These are phyloP conservation scores for Fusarium sp. DNA, from an alignment of 2,329 filamentous ascomycete species.

Conservation along the genomic window DNA sequence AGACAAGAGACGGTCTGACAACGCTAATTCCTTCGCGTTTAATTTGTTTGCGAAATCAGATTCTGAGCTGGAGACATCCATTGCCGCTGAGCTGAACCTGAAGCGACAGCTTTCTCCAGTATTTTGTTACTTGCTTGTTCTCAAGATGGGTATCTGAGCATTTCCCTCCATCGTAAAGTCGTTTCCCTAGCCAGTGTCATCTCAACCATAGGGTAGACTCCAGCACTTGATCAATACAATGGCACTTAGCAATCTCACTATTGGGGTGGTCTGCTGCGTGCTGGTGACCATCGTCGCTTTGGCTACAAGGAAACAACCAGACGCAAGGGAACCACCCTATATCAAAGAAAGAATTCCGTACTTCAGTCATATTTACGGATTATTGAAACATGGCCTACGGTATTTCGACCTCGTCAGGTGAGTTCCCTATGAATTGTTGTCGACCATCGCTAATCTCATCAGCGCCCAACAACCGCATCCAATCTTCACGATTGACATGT, in stretches of 20 bases:
- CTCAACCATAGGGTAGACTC: not conserved
- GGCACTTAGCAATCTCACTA: conserved; percentile 19
- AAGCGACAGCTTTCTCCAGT: not conserved
- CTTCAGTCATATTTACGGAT: conserved; percentile 36
- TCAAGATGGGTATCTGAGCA: not conserved
- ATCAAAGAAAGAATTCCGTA: conserved; percentile 32
- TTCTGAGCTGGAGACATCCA: not conserved
- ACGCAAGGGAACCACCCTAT: conserved; percentile 27
- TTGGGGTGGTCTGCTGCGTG: conserved; percentile 22
- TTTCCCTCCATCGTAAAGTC: not conserved
- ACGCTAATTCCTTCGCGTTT: not conserved
- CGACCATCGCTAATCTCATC: not conserved
- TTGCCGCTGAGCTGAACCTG: not conserved
- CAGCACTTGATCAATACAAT: not conserved
- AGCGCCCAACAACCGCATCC: conserved; percentile 40
- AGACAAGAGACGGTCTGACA: no score
- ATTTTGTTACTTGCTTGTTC: not conserved
- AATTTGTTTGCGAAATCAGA: not conserved
- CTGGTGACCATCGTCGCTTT: conserved; percentile 14
- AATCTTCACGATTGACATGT: conserved; percentile 45
- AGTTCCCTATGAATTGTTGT: not conserved
- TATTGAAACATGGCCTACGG: conserved; percentile 33
- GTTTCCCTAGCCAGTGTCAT: no score
- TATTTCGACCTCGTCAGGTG: conserved; percentile 40
- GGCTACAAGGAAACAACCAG: conserved; percentile 13